phyloP scores from a whole-genome alignment of 2,329 filamentous ascomycete genomes.

The Cercospora sojina region DNA sequence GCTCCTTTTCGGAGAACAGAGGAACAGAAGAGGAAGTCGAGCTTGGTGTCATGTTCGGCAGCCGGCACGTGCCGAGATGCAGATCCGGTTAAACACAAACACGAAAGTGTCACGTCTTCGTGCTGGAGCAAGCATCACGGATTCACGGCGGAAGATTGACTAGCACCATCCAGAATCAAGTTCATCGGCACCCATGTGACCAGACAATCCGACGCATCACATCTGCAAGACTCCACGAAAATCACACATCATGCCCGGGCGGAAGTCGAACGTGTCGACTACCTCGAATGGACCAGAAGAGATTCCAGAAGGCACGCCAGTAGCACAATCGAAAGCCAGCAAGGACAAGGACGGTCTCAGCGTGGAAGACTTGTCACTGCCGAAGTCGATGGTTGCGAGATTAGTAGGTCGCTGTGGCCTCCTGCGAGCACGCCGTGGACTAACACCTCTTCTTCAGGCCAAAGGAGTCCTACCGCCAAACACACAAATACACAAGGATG shows the following conservation, averaged over 20 bases:
- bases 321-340: conserved; percentile 24
- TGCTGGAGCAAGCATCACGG: background rate
- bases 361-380: conserved; percentile 40
- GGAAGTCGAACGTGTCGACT: conserved; percentile 49
- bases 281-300: conserved; percentile 42
- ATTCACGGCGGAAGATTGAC: background rate
- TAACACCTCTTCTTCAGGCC: background rate
- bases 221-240: background rate
- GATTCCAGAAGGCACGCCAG: conserved; percentile 33
- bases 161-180: background rate
- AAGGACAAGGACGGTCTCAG: conserved; percentile 43
- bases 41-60: background rate
- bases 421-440: background rate
- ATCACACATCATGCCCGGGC: conserved; percentile 43
- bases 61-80: background rate
- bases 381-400: conserved; percentile 13
- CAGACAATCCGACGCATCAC: background rate
- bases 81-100: conserved; percentile 4
- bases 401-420: background rate
- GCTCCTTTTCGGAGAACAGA: background rate
- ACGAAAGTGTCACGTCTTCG: conserved; percentile 1
- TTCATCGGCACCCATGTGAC: background rate
- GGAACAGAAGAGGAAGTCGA: background rate
- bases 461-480: conserved; percentile 50
- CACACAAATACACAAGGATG: conserved; percentile 80